These are phyloP conservation scores for Termitomyces sp. DNA, from an alignment of 768 basidiomycete genomes.

Conservation along the genomic window DNA sequence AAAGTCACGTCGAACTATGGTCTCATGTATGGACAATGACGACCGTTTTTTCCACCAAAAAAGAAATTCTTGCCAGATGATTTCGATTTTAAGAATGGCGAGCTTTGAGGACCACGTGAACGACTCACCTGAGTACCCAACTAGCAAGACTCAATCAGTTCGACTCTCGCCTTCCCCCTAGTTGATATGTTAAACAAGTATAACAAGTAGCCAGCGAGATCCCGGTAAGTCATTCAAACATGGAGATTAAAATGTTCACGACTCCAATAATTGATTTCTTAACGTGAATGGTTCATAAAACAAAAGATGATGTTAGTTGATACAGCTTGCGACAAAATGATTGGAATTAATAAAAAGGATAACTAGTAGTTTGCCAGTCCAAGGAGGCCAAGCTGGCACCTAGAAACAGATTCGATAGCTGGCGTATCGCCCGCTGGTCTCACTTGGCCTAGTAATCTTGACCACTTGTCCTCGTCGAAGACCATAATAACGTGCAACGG, in stretches of 20 bases:
- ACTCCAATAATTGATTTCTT: background rate
- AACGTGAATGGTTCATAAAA: constrained; percentile 7
- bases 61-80: background rate
- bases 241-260: constrained; percentile 10
- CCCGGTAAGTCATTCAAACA: constrained; percentile 8
- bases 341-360: constrained; percentile 17
- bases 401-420: constrained; percentile 91
- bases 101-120: background rate
- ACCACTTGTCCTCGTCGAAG: constrained; percentile 94
- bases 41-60: background rate
- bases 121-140: constrained; percentile 1
- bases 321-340: constrained; percentile 22
- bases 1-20: background rate
- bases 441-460: constrained; percentile 95
- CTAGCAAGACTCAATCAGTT: background rate
- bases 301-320: constrained; percentile 18
- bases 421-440: constrained; percentile 92
- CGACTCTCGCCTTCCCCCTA: background rate
- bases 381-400: constrained; percentile 1
- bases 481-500: constrained; percentile 98
- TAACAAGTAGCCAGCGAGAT: background rate
- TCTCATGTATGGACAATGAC: background rate
- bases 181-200: constrained; percentile 1
- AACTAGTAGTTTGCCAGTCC: constrained; percentile 1
- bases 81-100: background rate